Percentiles rank a stretch among this genome's conserved stretches.
Evolutionary conservation across 768 basidiomycete genomes (phyloP).

Genomic region (Russula abietina): DNA sequence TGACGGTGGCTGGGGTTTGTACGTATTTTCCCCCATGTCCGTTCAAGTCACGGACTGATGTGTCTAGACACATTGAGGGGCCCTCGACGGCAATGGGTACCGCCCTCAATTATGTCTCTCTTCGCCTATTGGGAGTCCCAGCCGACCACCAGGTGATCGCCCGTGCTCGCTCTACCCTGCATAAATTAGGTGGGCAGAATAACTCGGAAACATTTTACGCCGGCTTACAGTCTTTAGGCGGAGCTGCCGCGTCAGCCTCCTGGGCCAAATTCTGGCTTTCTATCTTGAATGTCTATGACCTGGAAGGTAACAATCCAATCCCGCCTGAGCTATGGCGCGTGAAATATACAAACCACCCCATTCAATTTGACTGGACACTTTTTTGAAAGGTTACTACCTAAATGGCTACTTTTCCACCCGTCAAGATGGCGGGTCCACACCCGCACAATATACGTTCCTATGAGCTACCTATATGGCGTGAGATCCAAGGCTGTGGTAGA

Average conservation of each 20-base stretch:
- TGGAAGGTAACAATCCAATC: constrained; percentile 89
- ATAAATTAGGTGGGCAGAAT: constrained; percentile 59
- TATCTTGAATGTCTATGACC: constrained; percentile 87
- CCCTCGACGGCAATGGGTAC: constrained; percentile 93
- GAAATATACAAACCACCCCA: constrained; percentile 19
- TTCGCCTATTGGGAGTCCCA: constrained; percentile 80
- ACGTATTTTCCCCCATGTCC: constrained; percentile 32
- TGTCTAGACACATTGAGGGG: constrained; percentile 81
- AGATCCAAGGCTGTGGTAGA: constrained; percentile 64
- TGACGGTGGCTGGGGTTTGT: constrained; percentile 98
- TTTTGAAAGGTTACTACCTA: constrained; percentile 69
- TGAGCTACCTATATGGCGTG: constrained; percentile 78
- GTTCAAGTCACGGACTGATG: constrained; percentile 10
- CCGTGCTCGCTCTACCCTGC: constrained; percentile 75
- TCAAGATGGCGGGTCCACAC: constrained; percentile 98
- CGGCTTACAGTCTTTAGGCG: constrained; percentile 41
- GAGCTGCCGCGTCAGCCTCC: constrained; percentile 67
- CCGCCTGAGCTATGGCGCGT: constrained; percentile 84
- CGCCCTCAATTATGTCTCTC: constrained; percentile 79
- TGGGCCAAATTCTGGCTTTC: constrained; percentile 99
- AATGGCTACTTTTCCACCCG: constrained; percentile 90
- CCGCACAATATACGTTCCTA: constrained; percentile 84
- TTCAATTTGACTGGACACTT: background rate
- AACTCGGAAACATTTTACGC: background rate
- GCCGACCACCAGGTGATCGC: constrained; percentile 80